Base-by-base conservation (phyloP, 164 flowering plant genomes). In the Dillenia turbinata region DNA sequence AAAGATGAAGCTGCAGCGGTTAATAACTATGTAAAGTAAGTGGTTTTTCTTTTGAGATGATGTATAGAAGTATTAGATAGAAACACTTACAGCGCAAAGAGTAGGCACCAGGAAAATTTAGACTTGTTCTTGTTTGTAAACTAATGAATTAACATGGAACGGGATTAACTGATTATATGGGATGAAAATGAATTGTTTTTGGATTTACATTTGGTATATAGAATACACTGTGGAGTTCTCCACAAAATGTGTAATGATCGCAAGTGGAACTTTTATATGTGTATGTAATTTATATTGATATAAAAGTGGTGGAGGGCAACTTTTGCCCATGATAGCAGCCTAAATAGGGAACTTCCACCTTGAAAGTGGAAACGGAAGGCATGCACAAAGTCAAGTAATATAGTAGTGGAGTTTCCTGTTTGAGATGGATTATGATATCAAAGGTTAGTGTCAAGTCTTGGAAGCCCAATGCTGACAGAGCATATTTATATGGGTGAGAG, bases 281-380 rank as follows among this genome's bases (percentile, higher is more conserved):
- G 5, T 33, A 47, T 44, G 9, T 14, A 15, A 17, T 26, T 54
- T 53, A 59, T 54, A 47, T 22, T 9, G n/a, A 57, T 9, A 50
- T 13, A 19, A 19, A 51, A 26, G 16, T 50, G 53, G 46, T 26
- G 53, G 59, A 49, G 16, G 24, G 54, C 46, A 49, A 43, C 51
- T 22, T 45, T 57, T 50, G 33, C 43, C 43, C 14, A 10, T 19
- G 40, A 46, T 53, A 47, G 58, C 51, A 14, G 46, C 64, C 73
- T 59, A 48, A 64, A 60, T 15, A 64, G 65, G 72, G 65, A 71
- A 61, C 14, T 55, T 51, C 63, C 69, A 66, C 63, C 54, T 56
- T 60, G 45, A 0, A 2, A 65, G 65, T 61, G 65, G 61, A 46
- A 22, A 12, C 8, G 15, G 17, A 22, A 40, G 8, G 33, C 10